Evolutionary conservation across 345 rosid genomes (phyloP).

Genomic region (Salix koriyanagi): DNA sequence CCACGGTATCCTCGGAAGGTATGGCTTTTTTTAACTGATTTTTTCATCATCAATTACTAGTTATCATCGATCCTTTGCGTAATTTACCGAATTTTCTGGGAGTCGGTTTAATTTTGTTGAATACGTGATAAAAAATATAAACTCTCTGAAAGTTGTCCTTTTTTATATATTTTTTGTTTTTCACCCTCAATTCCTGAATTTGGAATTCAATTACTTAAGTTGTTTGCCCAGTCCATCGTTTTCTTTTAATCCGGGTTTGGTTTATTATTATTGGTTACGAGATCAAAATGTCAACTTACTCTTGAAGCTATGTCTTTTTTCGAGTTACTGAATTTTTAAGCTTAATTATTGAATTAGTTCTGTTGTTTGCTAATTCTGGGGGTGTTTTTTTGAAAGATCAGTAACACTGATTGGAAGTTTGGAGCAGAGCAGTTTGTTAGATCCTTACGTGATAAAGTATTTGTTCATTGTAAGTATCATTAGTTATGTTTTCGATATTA

Average conservation of each 20-base stretch:
- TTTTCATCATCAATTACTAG: not conserved
- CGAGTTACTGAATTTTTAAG: not conserved
- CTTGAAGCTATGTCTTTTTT: not conserved
- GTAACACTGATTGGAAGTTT: constrained; percentile 88
- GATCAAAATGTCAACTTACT: not conserved
- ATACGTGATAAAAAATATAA: not conserved
- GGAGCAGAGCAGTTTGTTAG: constrained; percentile 85
- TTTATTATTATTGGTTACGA: not conserved
- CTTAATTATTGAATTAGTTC: not conserved
- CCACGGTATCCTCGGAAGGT: constrained; percentile 97
- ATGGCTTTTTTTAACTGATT: not conserved
- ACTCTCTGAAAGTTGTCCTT: not conserved
- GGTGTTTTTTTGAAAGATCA: constrained; percentile 31
- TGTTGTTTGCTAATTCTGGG: not conserved
- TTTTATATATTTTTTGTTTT: not conserved
- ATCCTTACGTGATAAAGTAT: constrained; percentile 65
- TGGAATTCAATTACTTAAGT: not conserved
- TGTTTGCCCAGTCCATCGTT: not conserved
- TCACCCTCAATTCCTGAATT: not conserved
- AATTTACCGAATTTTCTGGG: not conserved
- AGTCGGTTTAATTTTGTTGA: not conserved
- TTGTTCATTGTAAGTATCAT: constrained; percentile 71
- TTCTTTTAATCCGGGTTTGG: not conserved
- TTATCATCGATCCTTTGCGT: not conserved
- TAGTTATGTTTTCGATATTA: not conserved